phyloP scores from a whole-genome alignment of 441 rosid species.

The Brassica balearica region DNA sequence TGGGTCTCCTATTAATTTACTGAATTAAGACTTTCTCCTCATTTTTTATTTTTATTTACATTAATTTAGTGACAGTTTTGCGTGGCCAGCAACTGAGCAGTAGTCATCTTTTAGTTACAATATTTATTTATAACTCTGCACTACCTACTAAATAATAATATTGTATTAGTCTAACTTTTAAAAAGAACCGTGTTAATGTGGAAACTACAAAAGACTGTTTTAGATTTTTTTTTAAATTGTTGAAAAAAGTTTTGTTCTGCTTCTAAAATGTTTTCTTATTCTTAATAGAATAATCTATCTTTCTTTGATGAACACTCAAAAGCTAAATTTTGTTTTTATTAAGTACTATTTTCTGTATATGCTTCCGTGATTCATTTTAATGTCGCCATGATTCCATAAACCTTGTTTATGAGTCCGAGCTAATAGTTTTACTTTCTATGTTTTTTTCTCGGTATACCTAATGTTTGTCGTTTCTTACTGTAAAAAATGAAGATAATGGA shows the following conservation, averaged over 20 bases:
- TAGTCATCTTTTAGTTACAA: not conserved
- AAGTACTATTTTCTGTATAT: not conserved
- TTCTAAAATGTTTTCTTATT: not conserved
- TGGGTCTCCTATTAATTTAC: slow-evolving; percentile 25
- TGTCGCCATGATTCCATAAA: slow-evolving; percentile 12
- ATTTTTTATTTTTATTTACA: not conserved
- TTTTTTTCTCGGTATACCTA: slow-evolving; percentile 1
- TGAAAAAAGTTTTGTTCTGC: not conserved
- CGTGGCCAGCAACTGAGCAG: slow-evolving; percentile 5
- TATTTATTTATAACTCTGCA: slow-evolving; percentile 7
- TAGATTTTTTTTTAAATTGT: not conserved
- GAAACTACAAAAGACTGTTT: slow-evolving; percentile 11
- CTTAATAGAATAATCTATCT: not conserved
- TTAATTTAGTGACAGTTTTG: not conserved
- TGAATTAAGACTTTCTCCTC: not conserved
- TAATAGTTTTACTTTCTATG: slow-evolving; percentile 3
- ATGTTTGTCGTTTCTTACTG: not conserved
- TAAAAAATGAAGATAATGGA: slow-evolving; percentile 49
- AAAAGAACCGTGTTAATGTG: slow-evolving; percentile 31
- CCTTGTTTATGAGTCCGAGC: slow-evolving; percentile 9
- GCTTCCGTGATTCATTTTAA: slow-evolving; percentile 1
- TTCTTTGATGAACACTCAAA: not conserved
- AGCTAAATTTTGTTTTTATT: not conserved
- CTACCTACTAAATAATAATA: slow-evolving; percentile 8
- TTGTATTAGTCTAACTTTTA: slow-evolving; percentile 13